phyloP scores from a whole-genome alignment of 2,329 filamentous ascomycete species.

The Piedraia hortae region DNA sequence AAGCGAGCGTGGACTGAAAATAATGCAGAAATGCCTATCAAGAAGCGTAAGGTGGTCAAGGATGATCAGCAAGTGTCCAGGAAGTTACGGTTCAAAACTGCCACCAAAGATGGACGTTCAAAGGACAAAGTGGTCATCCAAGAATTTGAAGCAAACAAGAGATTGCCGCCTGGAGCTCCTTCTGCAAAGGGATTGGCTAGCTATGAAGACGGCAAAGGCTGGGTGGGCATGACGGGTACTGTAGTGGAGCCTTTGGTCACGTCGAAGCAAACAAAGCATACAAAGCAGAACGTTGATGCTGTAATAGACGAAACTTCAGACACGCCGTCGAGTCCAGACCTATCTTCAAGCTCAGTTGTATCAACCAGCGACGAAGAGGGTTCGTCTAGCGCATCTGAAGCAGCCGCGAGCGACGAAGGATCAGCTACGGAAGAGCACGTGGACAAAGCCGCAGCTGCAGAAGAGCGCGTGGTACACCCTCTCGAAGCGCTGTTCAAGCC shows the following conservation, averaged over 20 bases:
- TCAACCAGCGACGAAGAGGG: too few relatives aligned
- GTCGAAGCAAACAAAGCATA: slow-evolving; percentile 3
- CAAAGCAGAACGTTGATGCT: not conserved
- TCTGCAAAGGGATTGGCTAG: slow-evolving; percentile 18
- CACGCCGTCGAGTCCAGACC: too few relatives aligned
- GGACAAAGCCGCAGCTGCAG: not conserved
- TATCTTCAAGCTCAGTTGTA: too few relatives aligned
- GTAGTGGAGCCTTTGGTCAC: slow-evolving; percentile 33
- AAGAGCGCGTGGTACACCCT: slow-evolving; percentile 36
- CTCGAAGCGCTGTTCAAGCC: slow-evolving; percentile 76
- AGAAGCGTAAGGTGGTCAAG: slow-evolving; percentile 18
- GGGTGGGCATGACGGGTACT: slow-evolving; percentile 55
- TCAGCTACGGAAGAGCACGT: too few relatives aligned
- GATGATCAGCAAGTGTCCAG: slow-evolving; percentile 20
- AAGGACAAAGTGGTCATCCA: slow-evolving; percentile 40
- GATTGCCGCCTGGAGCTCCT: slow-evolving; percentile 13
- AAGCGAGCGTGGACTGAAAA: slow-evolving; percentile 68
- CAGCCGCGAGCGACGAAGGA: too few relatives aligned
- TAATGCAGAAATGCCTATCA: slow-evolving; percentile 2
- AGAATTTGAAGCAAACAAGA: slow-evolving; percentile 67
- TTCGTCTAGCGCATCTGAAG: not conserved
- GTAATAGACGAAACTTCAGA: not conserved
- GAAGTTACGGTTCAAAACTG: slow-evolving; percentile 66
- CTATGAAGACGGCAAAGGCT: slow-evolving; percentile 64
- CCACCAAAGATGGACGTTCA: slow-evolving; percentile 27